Conservation (phyloP, 2,329 filamentous ascomycete genomes). For the Penicillium sp. region DNA sequence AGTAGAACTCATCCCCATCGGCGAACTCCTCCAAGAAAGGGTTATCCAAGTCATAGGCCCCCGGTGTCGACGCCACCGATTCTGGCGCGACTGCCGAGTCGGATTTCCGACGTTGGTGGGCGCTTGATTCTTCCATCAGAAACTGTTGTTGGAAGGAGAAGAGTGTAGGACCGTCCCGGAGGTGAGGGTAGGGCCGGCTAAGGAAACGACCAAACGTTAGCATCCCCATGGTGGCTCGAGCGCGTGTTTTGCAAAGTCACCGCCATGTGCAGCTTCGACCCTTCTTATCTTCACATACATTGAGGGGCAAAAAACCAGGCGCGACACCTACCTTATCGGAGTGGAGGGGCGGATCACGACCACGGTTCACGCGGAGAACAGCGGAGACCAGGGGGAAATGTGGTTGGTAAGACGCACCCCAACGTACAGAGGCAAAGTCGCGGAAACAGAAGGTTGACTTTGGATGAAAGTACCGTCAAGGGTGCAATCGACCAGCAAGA, state of each 20-base stretch:
- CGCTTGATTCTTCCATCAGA: conserved; percentile 31
- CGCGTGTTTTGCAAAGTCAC: background rate
- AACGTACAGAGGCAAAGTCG: background rate
- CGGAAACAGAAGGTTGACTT: background rate
- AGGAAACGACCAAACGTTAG: conserved; percentile 40
- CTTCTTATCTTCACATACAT: conserved; percentile 1
- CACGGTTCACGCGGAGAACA: conserved; percentile 12
- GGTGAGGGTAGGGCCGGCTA: conserved; percentile 36
- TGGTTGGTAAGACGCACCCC: conserved; percentile 1
- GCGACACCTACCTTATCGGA: conserved; percentile 7
- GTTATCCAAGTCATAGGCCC: conserved; percentile 26
- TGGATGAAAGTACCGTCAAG: background rate
- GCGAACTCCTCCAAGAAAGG: conserved; percentile 31
- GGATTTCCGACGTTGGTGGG: conserved; percentile 23
- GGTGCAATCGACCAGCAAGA: conserved; percentile 5
- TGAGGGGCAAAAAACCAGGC: background rate
- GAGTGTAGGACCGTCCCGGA: conserved; percentile 36
- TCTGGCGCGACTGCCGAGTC: conserved; percentile 21
- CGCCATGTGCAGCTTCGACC: background rate
- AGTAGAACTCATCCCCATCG: conserved; percentile 30
- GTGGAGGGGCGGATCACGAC: conserved; percentile 3
- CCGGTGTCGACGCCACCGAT: conserved; percentile 26
- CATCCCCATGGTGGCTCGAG: conserved; percentile 32
- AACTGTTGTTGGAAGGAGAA: conserved; percentile 40
- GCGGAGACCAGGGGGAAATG: background rate